Evolutionary conservation across 495 filamentous ascomycete genomes (phyloP), one percentile per base, ranked within the genome.

Genomic region (Corynascus novoguineensis): DNA sequence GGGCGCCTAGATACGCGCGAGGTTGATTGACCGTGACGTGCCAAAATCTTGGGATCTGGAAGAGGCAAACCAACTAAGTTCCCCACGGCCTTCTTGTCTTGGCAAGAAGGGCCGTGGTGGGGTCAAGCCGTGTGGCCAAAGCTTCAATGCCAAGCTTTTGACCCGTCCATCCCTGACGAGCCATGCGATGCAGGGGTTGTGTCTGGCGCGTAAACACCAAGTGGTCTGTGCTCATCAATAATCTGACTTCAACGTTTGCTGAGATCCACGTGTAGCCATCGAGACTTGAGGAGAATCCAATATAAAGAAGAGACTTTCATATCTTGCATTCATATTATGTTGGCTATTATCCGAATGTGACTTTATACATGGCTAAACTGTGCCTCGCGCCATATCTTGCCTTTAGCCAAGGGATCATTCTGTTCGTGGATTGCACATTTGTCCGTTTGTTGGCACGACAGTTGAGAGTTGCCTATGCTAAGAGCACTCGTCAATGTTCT

Each of bases 141-240:
- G 47, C 31, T 50, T 35, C n/a, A n/a, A n/a, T n/a, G 47, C 47
- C 47, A 50, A 50, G 47, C 46, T 49, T 19, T 32, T 25, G 14
- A 19, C 10, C 15, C 46, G 2, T 24, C 9, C 19, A 25, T 25
- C 32, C 31, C 31, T 37, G 31, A 9, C 27, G 10, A 14, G 21
- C 47, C 47, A 50, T 50, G 47, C n/a, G 47, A 15, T 50, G 47
- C 47, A 50, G 31, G 47, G 47, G 29, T n/a, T 29, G 44, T 38
- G 15, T n/a, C 17, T n/a, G 44, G 27, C 27, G 21, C 2, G 29
- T 25, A 49, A 50, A 50, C 50, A 41, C 50, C 35, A 53, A 15
- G 12, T 53, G 50, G 50, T 53, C 50, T 28, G 50, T 53, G 50
- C 50, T 12, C 31, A 10, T 42, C 34, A 14, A 51, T 7, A 19